A percentile compares a stretch with the other conserved stretches of the same genome.
Conservation (phyloP, 352 stramenopile species). For the Globisporangium barbulae region DNA sequence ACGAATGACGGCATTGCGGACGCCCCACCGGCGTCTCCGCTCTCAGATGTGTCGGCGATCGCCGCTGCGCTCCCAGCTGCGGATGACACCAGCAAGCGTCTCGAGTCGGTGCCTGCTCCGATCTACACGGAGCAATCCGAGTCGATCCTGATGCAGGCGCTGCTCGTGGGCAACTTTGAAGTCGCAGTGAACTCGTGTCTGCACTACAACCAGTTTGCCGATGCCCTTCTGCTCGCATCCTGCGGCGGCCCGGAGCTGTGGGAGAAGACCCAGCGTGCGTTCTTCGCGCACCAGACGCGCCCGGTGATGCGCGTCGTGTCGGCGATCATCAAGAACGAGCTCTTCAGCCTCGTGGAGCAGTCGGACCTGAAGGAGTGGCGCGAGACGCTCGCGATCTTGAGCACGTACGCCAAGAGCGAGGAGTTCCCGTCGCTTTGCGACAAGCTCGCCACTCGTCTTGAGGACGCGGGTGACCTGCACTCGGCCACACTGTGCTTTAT, state of each 20-base stretch:
- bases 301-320: constrained; percentile 96
- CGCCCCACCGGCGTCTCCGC: constrained; percentile 27
- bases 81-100: constrained; percentile 72
- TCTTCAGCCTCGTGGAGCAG: constrained; percentile 80
- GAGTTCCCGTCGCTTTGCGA: constrained; percentile 96
- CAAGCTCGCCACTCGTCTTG: constrained; percentile 90
- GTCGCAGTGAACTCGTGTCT: constrained; percentile 97
- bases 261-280: constrained; percentile 94
- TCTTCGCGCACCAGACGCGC: constrained; percentile 89
- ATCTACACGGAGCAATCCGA: constrained; percentile 90
- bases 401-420: constrained; percentile 96
- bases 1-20: constrained; percentile 31
- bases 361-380: constrained; percentile 94
- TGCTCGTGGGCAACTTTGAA: constrained; percentile 98
- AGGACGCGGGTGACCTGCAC: constrained; percentile 86
- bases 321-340: constrained; percentile 95
- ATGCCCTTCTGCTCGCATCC: constrained; percentile 93
- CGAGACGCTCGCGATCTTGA: constrained; percentile 97
- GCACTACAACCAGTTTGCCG: constrained; percentile 93
- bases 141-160: constrained; percentile 91
- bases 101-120: constrained; percentile 58
- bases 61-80: constrained; percentile 40
- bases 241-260: constrained; percentile 94
- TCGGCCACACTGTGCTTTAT: constrained; percentile 97
- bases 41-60: constrained; percentile 50